Conservation (phyloP, 2,329 filamentous ascomycete genomes). For the Fusarium miscanthi region DNA sequence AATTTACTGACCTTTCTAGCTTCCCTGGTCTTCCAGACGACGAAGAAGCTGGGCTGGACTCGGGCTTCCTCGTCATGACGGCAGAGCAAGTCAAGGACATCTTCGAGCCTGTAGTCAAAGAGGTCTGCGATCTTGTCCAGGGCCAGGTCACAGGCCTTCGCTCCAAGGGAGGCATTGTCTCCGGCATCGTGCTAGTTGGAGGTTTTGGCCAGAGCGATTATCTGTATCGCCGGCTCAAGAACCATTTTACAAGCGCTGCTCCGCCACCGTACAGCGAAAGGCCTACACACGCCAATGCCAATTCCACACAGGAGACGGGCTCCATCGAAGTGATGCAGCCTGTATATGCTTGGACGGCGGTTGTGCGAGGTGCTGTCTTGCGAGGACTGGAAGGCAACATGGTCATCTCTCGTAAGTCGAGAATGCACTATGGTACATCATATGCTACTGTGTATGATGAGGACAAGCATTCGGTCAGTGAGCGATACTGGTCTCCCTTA, state of each 20-base stretch:
- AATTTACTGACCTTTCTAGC: conserved; percentile 46
- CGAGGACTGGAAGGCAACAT: conserved; percentile 81
- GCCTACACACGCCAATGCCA: conserved; percentile 71
- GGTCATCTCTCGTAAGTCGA: conserved; percentile 78
- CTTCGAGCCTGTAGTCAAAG: conserved; percentile 79
- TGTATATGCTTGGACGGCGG: conserved; percentile 83
- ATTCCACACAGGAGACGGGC: conserved; percentile 59
- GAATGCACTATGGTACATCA: conserved; percentile 83
- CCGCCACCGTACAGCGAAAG: conserved; percentile 74
- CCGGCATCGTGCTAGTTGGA: conserved; percentile 83
- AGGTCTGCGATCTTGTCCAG: conserved; percentile 74
- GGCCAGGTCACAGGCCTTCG: conserved; percentile 74
- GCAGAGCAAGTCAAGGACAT: conserved; percentile 77
- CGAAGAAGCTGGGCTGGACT: conserved; percentile 78
- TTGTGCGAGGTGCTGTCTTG: conserved; percentile 80
- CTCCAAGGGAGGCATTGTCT: conserved; percentile 70
- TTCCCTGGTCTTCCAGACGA: conserved; percentile 82
- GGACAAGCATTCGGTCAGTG: conserved; percentile 75
- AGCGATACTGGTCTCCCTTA: conserved; percentile 82
- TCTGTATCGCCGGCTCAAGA: conserved; percentile 76
- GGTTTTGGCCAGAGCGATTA: conserved; percentile 86
- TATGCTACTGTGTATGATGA: conserved; percentile 86
- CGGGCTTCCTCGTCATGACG: conserved; percentile 79
- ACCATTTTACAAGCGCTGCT: conserved; percentile 70
- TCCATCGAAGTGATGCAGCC: conserved; percentile 85